Conservation (phyloP, 2,329 filamentous ascomycete species). For the Orbilia ellipsospora region DNA sequence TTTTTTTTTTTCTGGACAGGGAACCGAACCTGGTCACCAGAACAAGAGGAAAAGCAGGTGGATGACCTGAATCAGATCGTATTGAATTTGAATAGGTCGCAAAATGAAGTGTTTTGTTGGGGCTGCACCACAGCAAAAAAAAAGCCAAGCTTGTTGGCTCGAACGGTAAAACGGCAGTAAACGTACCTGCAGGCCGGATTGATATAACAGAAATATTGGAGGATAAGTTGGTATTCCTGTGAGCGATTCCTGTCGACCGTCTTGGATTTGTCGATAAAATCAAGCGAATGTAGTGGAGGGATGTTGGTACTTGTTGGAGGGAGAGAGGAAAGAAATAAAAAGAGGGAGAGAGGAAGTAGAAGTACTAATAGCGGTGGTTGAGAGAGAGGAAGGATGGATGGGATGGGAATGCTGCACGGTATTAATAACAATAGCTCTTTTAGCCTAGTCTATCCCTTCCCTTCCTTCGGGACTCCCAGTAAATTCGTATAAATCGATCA, state of each 20-base stretch:
- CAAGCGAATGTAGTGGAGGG: slow-evolving; percentile 15
- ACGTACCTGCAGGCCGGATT: neutral
- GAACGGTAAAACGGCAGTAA: slow-evolving; percentile 1
- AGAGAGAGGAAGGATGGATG: slow-evolving; percentile 10
- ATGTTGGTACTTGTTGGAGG: slow-evolving; percentile 20
- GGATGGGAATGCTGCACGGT: slow-evolving; percentile 11
- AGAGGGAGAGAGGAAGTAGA: slow-evolving; percentile 9
- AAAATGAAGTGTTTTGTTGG: no score
- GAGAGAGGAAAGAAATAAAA: slow-evolving; percentile 29
- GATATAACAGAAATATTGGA: neutral
- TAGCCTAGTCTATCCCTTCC: no score
- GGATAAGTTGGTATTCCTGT: neutral
- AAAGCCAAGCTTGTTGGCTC: neutral
- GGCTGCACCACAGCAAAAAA: neutral
- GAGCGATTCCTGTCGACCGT: neutral
- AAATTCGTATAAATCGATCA: no score
- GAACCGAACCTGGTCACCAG: slow-evolving; percentile 19
- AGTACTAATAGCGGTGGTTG: neutral
- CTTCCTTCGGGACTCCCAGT: no score
- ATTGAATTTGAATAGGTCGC: no score
- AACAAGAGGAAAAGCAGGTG: neutral
- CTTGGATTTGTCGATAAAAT: neutral
- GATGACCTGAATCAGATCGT: neutral
- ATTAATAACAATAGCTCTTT: no score
- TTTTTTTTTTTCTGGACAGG: slow-evolving; percentile 7